phyloP scores from a whole-genome alignment of 108 stramenopile genomes.

The Pseudonitzschia multiseries region DNA sequence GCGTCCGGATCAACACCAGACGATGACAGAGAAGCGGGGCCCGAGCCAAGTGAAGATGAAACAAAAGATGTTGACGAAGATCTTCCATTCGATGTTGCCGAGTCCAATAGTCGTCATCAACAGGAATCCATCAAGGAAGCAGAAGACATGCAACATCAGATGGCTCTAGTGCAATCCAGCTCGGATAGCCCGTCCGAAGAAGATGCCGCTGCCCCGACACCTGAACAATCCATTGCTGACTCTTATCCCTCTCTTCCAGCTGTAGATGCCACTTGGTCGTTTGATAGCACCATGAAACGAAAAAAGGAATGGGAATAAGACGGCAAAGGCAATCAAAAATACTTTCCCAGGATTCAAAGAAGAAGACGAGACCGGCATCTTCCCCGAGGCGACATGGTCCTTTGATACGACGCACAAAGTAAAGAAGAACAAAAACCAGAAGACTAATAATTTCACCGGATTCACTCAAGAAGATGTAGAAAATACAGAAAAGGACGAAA shows the following conservation, averaged over 20 bases:
- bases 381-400: not conserved
- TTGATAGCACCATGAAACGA: constrained; percentile 6
- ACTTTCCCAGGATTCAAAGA: constrained; percentile 11
- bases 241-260: not conserved
- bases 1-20: too few species aligned
- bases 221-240: not conserved
- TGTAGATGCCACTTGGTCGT: constrained; percentile 12
- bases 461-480: not conserved
- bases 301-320: not conserved
- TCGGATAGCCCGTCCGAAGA: too few species aligned
- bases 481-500: not conserved
- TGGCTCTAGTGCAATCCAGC: not conserved
- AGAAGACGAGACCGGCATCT: not conserved
- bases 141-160: not conserved
- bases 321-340: not conserved
- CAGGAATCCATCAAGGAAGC: not conserved
- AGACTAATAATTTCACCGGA: not conserved
- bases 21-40: not conserved
- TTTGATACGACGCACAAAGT: too few species aligned
- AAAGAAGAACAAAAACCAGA: not conserved
- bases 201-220: too few species aligned
- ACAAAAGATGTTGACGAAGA: too few species aligned
- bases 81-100: too few species aligned
- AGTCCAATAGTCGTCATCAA: too few species aligned
- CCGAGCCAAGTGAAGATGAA: too few species aligned